These are phyloP conservation scores for Epichloe aotearoae DNA, from an alignment of 2,329 filamentous ascomycete species.

Conservation along the genomic window DNA sequence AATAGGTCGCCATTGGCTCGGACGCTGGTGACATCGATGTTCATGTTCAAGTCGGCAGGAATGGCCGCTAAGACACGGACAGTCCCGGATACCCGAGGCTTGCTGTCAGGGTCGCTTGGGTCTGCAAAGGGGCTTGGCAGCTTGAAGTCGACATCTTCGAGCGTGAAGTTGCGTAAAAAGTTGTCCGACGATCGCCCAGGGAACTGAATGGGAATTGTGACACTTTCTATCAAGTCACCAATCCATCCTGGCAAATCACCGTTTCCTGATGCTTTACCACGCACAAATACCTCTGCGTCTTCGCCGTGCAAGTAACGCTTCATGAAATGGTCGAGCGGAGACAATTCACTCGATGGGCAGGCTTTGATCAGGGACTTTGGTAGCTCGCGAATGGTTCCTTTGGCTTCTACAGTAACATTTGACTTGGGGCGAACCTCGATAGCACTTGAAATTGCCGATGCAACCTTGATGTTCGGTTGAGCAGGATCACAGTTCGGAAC, in stretches of 20 bases:
- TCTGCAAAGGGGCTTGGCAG: constrained; percentile 71
- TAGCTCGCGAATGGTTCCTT: constrained; percentile 58
- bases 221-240: constrained; percentile 61
- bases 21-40: constrained; percentile 63
- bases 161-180: constrained; percentile 74
- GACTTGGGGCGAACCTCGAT: constrained; percentile 55
- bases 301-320: constrained; percentile 71
- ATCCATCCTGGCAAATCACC: constrained; percentile 71
- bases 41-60: constrained; percentile 78
- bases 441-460: constrained; percentile 55
- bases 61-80: constrained; percentile 67
- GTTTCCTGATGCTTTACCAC: constrained; percentile 56
- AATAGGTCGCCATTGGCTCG: constrained; percentile 68
- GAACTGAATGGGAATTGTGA: constrained; percentile 75
- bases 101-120: constrained; percentile 56
- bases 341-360: constrained; percentile 66
- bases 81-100: constrained; percentile 70
- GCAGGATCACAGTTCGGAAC: constrained; percentile 65
- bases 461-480: constrained; percentile 65
- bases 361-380: constrained; percentile 57
- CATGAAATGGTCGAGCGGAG: constrained; percentile 73
- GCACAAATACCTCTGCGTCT: constrained; percentile 67
- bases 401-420: constrained; percentile 55
- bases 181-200: constrained; percentile 71
- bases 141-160: constrained; percentile 74